These are phyloP conservation scores for Phytophthora crassamura DNA, from an alignment of 352 stramenopile species.

Conservation along the genomic window DNA sequence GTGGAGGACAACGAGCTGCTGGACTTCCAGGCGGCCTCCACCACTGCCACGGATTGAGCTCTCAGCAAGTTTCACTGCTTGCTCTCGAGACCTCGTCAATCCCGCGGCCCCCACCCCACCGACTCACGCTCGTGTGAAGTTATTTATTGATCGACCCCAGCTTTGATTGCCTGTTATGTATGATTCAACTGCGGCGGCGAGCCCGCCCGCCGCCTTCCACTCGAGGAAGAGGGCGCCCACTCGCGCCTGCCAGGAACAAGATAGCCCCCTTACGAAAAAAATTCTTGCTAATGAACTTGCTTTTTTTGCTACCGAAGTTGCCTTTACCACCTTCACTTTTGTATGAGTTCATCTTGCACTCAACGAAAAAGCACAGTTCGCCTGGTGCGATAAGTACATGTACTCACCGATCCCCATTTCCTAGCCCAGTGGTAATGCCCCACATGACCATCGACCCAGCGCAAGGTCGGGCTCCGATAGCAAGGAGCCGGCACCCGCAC, in stretches of 20 bases:
- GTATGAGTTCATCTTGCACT: background rate
- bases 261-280: conserved; percentile 27
- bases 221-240: conserved; percentile 16
- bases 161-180: conserved; percentile 51
- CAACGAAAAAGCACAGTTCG: conserved; percentile 10
- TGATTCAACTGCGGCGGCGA: conserved; percentile 36
- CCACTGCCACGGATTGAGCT: conserved; percentile 34
- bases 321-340: background rate
- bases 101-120: conserved; percentile 18
- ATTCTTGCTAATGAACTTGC: conserved; percentile 44
- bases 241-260: conserved; percentile 19
- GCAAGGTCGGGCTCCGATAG: background rate
- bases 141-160: conserved; percentile 54
- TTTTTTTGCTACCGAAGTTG: conserved; percentile 18
- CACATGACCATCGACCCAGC: no score
- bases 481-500: conserved; percentile 11
- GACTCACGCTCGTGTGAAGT: conserved; percentile 38
- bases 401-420: conserved; percentile 23
- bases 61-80: background rate
- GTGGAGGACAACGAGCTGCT: conserved; percentile 74
- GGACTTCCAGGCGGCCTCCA: conserved; percentile 54
- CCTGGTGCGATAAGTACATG: conserved; percentile 4
- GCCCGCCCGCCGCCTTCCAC: conserved; percentile 3
- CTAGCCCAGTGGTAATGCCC: no score
- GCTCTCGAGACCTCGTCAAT: background rate